A percentile compares a stretch with the other conserved stretches of the same genome.
phyloP scores from a whole-genome alignment of 805 yeast genomes.

The Komagataella ulmi region DNA sequence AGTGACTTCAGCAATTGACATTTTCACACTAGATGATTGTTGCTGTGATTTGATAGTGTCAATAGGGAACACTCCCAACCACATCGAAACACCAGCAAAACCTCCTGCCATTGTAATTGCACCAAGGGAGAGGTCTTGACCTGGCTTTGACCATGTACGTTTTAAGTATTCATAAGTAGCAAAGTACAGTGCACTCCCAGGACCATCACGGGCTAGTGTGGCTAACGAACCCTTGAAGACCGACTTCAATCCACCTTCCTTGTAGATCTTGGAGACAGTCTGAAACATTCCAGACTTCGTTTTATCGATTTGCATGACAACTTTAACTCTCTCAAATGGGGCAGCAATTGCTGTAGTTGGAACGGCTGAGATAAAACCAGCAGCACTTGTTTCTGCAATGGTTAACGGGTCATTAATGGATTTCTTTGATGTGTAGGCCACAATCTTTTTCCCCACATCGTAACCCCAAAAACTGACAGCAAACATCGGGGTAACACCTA shows the following conservation, averaged over 20 bases:
- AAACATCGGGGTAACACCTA: constrained; percentile 98
- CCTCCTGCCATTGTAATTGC: constrained; percentile 91
- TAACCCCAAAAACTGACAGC: constrained; percentile 99
- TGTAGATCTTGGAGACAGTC: constrained; percentile 55
- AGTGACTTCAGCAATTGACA: constrained; percentile 54
- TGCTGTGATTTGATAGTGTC: constrained; percentile 86
- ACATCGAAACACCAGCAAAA: constrained; percentile 91
- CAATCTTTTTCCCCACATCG: constrained; percentile 78
- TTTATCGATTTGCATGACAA: constrained; percentile 72
- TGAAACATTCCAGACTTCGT: constrained; percentile 37
- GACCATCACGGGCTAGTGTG: constrained; percentile 92
- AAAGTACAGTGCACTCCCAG: constrained; percentile 91
- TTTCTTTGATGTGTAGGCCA: constrained; percentile 27
- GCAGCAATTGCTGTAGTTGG: constrained; percentile 97
- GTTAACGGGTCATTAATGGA: constrained; percentile 29
- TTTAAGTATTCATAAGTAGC: constrained; percentile 87
- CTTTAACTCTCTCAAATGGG: constrained; percentile 93
- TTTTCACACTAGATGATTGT: constrained; percentile 44
- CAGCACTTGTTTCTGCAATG: constrained; percentile 66
- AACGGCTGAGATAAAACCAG: constrained; percentile 88
- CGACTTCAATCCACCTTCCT: constrained; percentile 72
- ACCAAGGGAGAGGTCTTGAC: constrained; percentile 46
- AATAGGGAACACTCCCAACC: constrained; percentile 91
- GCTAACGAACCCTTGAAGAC: constrained; percentile 87
- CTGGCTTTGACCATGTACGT: constrained; percentile 34